Evolutionary conservation across 371 early-diverging fungal genomes (phyloP), one percentile per base, ranked within the genome.

Genomic region (Mucor irregularis): DNA sequence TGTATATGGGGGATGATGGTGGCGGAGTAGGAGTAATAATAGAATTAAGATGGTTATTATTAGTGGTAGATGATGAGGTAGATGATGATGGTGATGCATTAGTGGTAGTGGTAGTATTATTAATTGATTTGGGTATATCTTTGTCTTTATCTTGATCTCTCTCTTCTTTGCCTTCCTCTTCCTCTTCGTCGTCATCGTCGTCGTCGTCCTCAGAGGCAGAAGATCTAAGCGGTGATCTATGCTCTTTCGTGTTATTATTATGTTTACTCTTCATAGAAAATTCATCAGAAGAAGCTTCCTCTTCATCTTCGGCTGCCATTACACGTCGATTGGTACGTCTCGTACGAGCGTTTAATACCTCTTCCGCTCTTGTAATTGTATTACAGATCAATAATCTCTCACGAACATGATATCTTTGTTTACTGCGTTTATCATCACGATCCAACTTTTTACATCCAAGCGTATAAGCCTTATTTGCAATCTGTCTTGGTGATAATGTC

Each of bases 301-400:
- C 74, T 21, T 77, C 74, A 25, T 76, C 73, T 62, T 77, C 78
- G 13, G 68, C 64, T 21, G 71, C 64, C 66, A 77, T 55, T 44
- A 77, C 78, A 43, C 78, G 63, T 39, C 78, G 59, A 58, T 74
- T 77, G 9, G 73, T 69, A 8, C 78, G 68, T 42, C 64, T 51
- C 8, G 68, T 69, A 21, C 74, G 64, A 25, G 70, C 61, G 31
- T 68, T 68, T 8, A 78, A 50, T 2, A 72, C 62, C 40, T 69
- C 64, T 46, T 78, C 78, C 5, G 78, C 78, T 25, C 67, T 68
- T 24, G 57, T 44, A 26, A 78, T 74, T 1, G 74, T 78, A 17
- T 68, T 68, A 40, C 57, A 68, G 0, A 78, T 50, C 8, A 78
- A 43, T 2, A 78, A 21, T 30, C 78, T 58, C 53, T 78, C 78